phyloP scores from a whole-genome alignment of 2,329 filamentous ascomycete species.

The Penicillium sp. region DNA sequence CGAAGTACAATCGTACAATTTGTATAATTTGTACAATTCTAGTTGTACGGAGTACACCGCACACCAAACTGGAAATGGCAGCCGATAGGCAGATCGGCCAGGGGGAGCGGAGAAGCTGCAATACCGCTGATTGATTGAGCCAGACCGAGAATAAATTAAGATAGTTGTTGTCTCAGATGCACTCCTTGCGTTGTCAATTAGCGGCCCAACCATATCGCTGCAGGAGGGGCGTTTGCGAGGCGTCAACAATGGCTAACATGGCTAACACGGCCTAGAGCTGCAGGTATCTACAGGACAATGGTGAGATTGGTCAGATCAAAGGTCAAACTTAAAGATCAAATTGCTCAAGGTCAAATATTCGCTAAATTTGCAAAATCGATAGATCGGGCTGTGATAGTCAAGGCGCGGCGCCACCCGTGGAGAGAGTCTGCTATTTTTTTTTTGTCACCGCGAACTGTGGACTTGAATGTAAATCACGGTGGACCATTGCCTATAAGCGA shows the following conservation, averaged over 20 bases:
- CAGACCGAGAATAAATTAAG: constrained; percentile 6
- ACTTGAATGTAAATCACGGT: background rate
- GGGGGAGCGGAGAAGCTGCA: background rate
- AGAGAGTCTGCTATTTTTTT: background rate
- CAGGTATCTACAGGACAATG: constrained; percentile 1
- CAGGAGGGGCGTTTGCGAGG: constrained; percentile 6
- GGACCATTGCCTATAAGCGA: background rate
- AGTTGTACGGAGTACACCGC: background rate
- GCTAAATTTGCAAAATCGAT: background rate
- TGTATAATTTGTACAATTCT: background rate
- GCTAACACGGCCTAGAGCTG: constrained; percentile 1
- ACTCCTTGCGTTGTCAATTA: constrained; percentile 21
- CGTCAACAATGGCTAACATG: constrained; percentile 17
- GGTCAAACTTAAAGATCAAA: background rate
- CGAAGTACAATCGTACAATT: no score
- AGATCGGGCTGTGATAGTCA: constrained; percentile 4
- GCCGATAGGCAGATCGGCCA: constrained; percentile 3
- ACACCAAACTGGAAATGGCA: constrained; percentile 4
- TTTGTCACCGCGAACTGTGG: background rate
- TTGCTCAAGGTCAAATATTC: background rate
- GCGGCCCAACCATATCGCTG: constrained; percentile 16
- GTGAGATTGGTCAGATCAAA: background rate
- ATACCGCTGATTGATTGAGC: constrained; percentile 14
- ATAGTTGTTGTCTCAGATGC: constrained; percentile 20
- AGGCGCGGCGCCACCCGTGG: constrained; percentile 7